phyloP scores from a whole-genome alignment of 495 filamentous ascomycete species.

The Podospora sp. region DNA sequence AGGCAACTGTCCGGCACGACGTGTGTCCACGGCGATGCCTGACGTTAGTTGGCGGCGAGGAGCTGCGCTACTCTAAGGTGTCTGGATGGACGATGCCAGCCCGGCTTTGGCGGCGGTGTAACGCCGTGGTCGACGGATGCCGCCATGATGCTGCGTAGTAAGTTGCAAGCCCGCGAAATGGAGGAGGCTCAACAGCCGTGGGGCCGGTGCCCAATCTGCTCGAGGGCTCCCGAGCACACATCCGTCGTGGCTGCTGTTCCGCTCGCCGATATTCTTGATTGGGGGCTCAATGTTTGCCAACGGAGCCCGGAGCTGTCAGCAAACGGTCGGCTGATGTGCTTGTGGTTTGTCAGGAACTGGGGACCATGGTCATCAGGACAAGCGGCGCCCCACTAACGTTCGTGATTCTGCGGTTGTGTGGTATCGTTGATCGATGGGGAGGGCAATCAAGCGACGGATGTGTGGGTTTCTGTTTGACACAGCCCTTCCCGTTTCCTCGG shows the following conservation, averaged over 20 bases:
- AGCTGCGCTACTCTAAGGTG: background rate
- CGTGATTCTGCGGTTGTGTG: slow-evolving; percentile 16
- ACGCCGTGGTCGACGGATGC: background rate
- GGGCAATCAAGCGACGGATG: slow-evolving; percentile 26
- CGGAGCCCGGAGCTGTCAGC: slow-evolving; percentile 21
- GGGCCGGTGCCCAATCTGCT: background rate
- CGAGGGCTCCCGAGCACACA: background rate
- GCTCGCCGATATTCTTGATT: slow-evolving; percentile 24
- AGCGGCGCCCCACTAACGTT: slow-evolving; percentile 17
- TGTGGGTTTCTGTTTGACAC: slow-evolving; percentile 16
- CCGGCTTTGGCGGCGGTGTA: slow-evolving; percentile 19
- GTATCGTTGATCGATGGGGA: slow-evolving; percentile 17
- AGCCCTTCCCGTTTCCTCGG: slow-evolving; percentile 4
- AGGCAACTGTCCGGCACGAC: background rate
- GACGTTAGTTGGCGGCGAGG: background rate
- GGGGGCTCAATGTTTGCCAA: slow-evolving; percentile 16
- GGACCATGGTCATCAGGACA: slow-evolving; percentile 29
- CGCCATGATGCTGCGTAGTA: background rate
- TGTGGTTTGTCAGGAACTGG: slow-evolving; percentile 30
- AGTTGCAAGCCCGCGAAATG: background rate
- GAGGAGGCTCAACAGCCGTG: slow-evolving; percentile 14
- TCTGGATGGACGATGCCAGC: background rate
- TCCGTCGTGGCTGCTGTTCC: slow-evolving; percentile 5
- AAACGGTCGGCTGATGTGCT: slow-evolving; percentile 33
- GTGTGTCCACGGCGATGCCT: background rate